Evolutionary conservation across 2,329 filamentous ascomycete genomes (phyloP), one percentile per base, ranked within the genome.

Genomic region (Sporothrix euskadiensis): DNA sequence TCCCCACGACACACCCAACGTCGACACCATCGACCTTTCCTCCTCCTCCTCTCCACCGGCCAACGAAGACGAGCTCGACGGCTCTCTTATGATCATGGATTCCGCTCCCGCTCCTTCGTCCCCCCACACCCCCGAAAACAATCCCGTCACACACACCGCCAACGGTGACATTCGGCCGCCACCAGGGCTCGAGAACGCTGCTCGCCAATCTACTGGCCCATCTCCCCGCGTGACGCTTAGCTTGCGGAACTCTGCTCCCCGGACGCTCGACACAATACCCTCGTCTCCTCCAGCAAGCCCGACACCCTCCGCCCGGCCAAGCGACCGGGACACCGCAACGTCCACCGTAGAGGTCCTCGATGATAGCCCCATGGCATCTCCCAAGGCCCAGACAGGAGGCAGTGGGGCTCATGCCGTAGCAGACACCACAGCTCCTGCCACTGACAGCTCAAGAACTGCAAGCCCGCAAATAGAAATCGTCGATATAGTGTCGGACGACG

Each of bases 171-270:
- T 44, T 30, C 69, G 57, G 30, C 61, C 63, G 41, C 14, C 30
- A 4, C 39, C 57, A 22, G 22, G 61, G 30, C 14, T 35, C 26
- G 26, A 57, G 65, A 6, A 32, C 44, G 8, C 26, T 65, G 10
- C 26, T 35, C 16, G 8, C n/a, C 59, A 44, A 5, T 26, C 73
- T 2, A 35, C 39, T 10, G 41, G 57, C 22, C 32, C 73, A 7
- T 69, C 73, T 2, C 52, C 71, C 3, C 71, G 59, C 78, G 86
- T 90, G 68, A 90, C 89, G 16, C 85, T 90, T 72, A 90, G 90
- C 77, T 81, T 90, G 69, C 86, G 88, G 74, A 85, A 85, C 76
- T 77, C 72, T 0, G 52, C 80, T 74, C 81, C 78, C 49, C 82
- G 82, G 19, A 79, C 80, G 59, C 79, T 82, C 71, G 83, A 84